These are phyloP conservation scores for Pholiota conissans DNA, from an alignment of 768 basidiomycete genomes.

Conservation along the genomic window DNA sequence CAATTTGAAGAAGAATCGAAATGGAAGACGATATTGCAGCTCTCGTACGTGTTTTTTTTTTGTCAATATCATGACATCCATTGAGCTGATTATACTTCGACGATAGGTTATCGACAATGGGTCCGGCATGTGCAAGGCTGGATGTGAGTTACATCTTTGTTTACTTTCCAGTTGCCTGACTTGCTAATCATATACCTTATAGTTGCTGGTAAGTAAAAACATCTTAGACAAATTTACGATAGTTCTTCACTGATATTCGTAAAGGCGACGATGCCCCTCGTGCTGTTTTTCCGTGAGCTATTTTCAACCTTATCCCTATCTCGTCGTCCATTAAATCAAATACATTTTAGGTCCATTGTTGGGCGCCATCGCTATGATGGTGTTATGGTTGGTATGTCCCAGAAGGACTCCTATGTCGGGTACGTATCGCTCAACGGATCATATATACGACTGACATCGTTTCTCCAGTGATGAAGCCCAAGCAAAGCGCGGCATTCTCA, in stretches of 20 bases:
- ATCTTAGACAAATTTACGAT: slow-evolving; percentile 1
- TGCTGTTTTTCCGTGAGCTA: slow-evolving; percentile 91
- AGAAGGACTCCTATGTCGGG: slow-evolving; percentile 97
- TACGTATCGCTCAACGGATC: slow-evolving; percentile 31
- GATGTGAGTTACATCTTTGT: slow-evolving; percentile 63
- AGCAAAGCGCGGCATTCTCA: slow-evolving; percentile 85
- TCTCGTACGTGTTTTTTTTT: slow-evolving; percentile 39
- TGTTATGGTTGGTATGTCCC: slow-evolving; percentile 97
- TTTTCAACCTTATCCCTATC: background rate
- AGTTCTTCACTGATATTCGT: slow-evolving; percentile 27
- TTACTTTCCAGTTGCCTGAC: slow-evolving; percentile 9
- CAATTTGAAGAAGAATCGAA: background rate
- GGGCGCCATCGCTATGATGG: slow-evolving; percentile 93
- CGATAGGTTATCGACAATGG: slow-evolving; percentile 85
- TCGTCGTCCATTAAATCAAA: background rate
- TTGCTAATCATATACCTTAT: slow-evolving; percentile 22
- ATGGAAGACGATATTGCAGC: slow-evolving; percentile 42
- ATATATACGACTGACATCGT: background rate
- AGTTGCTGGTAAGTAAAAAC: slow-evolving; percentile 62
- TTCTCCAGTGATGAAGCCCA: slow-evolving; percentile 32
- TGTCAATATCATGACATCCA: background rate
- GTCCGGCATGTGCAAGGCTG: slow-evolving; percentile 99
- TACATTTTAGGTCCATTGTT: slow-evolving; percentile 73
- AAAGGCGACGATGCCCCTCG: slow-evolving; percentile 87
- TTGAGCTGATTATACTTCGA: background rate